phyloP scores from a whole-genome alignment of 306 rosid genomes.

The Parietaria judaica region DNA sequence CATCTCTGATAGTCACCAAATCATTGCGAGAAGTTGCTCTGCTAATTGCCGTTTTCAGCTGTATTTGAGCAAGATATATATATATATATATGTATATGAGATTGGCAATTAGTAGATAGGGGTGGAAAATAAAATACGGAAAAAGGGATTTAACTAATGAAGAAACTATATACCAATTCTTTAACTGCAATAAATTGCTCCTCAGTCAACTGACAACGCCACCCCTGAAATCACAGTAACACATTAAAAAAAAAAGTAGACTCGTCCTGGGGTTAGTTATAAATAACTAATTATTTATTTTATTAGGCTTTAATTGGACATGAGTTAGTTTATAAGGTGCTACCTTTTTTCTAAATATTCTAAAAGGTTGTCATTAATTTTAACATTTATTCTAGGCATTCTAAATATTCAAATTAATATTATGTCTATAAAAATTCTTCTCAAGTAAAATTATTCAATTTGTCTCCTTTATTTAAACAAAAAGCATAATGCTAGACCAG shows the following conservation, averaged over 20 bases:
- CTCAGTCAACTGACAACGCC: slow-evolving; percentile 90
- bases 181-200: slow-evolving; percentile 98
- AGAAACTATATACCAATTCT: slow-evolving; percentile 61
- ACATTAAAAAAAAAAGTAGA: neutral
- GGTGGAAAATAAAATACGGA: neutral
- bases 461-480: neutral
- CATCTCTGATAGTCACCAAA: slow-evolving; percentile 76
- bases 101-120: neutral
- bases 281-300: no score
- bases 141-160: neutral
- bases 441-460: no score
- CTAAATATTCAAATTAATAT: no score
- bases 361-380: no score
- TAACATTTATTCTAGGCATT: no score
- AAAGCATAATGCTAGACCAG: slow-evolving; percentile 8
- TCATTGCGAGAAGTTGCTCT: slow-evolving; percentile 92
- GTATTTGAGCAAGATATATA: slow-evolving; percentile 26
- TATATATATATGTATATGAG: slow-evolving; percentile 12
- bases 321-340: no score
- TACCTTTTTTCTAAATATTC: no score
- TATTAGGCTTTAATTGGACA: no score
- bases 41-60: slow-evolving; percentile 93
- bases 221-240: slow-evolving; percentile 54
- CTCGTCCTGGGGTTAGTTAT: no score
- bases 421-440: no score